Base-by-base conservation (phyloP, 371 early-diverging fungal species). In the Mortierella sp. region DNA sequence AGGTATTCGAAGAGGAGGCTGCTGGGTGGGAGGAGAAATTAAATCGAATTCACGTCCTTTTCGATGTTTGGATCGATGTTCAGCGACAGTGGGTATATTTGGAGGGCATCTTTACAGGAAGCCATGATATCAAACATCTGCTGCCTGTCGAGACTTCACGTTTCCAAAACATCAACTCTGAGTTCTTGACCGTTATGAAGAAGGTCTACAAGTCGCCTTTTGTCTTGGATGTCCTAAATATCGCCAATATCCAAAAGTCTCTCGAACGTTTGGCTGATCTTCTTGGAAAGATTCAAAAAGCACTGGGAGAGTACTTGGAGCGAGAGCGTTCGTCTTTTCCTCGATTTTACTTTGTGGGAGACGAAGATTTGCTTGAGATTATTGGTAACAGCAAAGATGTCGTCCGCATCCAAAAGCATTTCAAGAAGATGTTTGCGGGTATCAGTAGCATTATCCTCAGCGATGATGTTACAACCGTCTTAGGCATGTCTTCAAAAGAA, bases 291-390 rank as follows among this genome's bases (percentile, higher is more conserved):
- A 98, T 99, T 73, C 99, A 99, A 83, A 96, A 97, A 80, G 98
- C 99, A 9, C 90, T 99, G 43, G 98, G 99, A 84, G 98, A 99
- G 81, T 99, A 98, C 73, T 84, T 99, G 69, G 99, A 99, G 83
- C 90, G 96, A 62, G 98, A 99, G 81, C 93, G 99, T 70, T 90
- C 96, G 14, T 92, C 96, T 0, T 99, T 99, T 91, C 98, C 99
- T 52, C 94, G 99, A 35, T 99, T 99, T 91, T 99, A 99, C 88
- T 99, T 99, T 92, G 97, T 99, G 57, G 99, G 99, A 84, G 99
- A 99, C 77, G 99, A 99, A 88, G 99, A 99, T 86, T 79, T 99
- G 86, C 91, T 99, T 28, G 98, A 99, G 87, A 97, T 99, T 75
- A 96, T 99, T 72, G 99, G 99, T 84, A 98, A 98, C 86, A 93